Percentiles rank a stretch among this genome's conserved stretches.
phyloP scores from a whole-genome alignment of 164 flowering plant genomes.

The Berberis vulgaris region DNA sequence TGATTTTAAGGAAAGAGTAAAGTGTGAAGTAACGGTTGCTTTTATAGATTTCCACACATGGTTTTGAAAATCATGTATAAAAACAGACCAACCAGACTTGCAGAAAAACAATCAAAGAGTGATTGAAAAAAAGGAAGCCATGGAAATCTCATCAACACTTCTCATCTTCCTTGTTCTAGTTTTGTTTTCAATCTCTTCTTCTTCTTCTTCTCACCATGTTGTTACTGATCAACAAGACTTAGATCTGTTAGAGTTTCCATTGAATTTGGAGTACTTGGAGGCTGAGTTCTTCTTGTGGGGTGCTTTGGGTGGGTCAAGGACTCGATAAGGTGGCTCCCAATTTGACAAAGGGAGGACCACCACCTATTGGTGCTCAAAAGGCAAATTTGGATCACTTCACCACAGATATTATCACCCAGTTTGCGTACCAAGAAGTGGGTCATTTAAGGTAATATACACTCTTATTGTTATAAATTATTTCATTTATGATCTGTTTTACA shows the following conservation, averaged over 20 bases:
- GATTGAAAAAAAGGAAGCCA: too few relatives aligned
- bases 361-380: slow-evolving; percentile 44
- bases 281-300: slow-evolving; percentile 77
- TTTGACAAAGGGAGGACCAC: slow-evolving; percentile 53
- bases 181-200: background rate
- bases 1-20: too few relatives aligned
- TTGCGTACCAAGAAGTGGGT: slow-evolving; percentile 74
- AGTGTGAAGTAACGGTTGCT: too few relatives aligned
- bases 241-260: slow-evolving; percentile 27
- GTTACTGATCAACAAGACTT: background rate
- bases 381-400: slow-evolving; percentile 45
- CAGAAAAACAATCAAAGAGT: too few relatives aligned
- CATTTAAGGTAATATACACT: slow-evolving; percentile 45
- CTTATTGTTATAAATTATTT: background rate
- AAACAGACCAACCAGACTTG: too few relatives aligned
- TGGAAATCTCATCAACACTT: too few relatives aligned
- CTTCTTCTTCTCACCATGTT: background rate
- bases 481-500: background rate
- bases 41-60: too few relatives aligned
- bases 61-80: too few relatives aligned
- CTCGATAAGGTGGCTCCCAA: slow-evolving; percentile 44
- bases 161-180: background rate
- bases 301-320: slow-evolving; percentile 54
- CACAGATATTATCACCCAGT: slow-evolving; percentile 42
- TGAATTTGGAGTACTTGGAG: slow-evolving; percentile 71